Base-by-base conservation (phyloP, 192 early-diverging fungal genomes). In the Dimargaris cristalligena region DNA sequence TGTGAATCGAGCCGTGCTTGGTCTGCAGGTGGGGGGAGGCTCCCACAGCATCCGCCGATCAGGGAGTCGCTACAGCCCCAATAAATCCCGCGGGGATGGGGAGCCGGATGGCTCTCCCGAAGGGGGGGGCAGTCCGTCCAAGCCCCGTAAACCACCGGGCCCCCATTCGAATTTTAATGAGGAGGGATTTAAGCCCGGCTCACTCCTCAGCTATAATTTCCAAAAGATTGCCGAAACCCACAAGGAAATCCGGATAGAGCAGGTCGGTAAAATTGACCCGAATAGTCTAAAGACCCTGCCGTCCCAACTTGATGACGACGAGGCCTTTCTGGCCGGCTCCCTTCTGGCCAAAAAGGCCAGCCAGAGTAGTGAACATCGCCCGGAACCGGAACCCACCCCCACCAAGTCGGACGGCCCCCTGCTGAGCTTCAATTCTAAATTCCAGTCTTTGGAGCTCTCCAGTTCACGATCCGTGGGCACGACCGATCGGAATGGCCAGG, bases 181-280 rank as follows among this genome's bases (percentile, higher is more conserved):
- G 2, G 34, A 34, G 16, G 32, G 30, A n/a, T 57, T 34, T 26
- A 57, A 57, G 20, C 34, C 55, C 33, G 55, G 55, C 6, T 57
- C 55, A 34, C 28, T 57, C n/a, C 55, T 57, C 10, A 57, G 55
- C 23, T 57, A 57, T n/a, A 26, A 57, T n/a, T 57, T 57, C 33
- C 55, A 57, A 34, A 31, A 57, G 33, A 57, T 57, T 35, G 55
- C 55, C 34, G 55, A 57, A 34, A 34, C 55, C 33, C 55, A 57
- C 34, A 57, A 57, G 34, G 55, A 57, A n/a, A 31, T 34, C 32
- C 55, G 55, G 10, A 34, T 23, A 26, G 33, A 9, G 18, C 55
- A 57, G 34, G 55, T n/a, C 26, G 33, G 35, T 11, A 34, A 4
- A 0, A n/a, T 35, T n/a, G 33, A 34, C 33, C 16, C 55, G 23